Evolutionary conservation across 148 eudicot genomes (phyloP).

Genomic region (Rhododendron vialii): DNA sequence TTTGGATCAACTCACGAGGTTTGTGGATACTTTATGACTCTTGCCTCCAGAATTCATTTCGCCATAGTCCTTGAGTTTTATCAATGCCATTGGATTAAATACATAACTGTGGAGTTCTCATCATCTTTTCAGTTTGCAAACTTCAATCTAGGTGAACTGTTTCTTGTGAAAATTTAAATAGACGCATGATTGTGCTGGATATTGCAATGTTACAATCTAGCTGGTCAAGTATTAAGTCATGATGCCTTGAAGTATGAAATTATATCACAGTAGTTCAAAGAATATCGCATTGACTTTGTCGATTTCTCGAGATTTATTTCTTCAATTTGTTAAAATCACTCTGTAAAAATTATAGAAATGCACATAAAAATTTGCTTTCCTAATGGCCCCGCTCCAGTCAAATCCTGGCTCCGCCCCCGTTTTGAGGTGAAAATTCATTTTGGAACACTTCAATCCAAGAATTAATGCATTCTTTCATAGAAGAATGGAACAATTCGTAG

Average conservation of each 20-base stretch:
- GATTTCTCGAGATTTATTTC: too few relatives aligned
- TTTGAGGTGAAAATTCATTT: neutral
- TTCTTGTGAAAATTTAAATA: too few relatives aligned
- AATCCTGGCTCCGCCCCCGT: neutral
- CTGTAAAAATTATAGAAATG: neutral
- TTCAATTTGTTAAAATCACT: too few relatives aligned
- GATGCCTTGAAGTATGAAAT: too few relatives aligned
- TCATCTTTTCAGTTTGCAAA: neutral
- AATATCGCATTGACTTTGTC: too few relatives aligned
- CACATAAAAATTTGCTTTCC: neutral
- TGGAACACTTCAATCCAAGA: neutral
- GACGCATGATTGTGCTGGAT: neutral
- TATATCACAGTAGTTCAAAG: too few relatives aligned
- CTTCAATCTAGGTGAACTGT: neutral
- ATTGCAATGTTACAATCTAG: neutral
- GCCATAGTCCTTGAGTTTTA: neutral
- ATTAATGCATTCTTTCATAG: neutral
- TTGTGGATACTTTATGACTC: neutral
- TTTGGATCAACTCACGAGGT: constrained; percentile 73
- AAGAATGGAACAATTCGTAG: neutral
- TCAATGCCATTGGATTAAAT: neutral
- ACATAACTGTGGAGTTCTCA: neutral
- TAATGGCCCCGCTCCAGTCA: neutral
- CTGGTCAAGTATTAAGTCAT: neutral
- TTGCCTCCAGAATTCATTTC: neutral